Conservation (phyloP, 768 basidiomycete genomes). For the Mycena capillaripes region DNA sequence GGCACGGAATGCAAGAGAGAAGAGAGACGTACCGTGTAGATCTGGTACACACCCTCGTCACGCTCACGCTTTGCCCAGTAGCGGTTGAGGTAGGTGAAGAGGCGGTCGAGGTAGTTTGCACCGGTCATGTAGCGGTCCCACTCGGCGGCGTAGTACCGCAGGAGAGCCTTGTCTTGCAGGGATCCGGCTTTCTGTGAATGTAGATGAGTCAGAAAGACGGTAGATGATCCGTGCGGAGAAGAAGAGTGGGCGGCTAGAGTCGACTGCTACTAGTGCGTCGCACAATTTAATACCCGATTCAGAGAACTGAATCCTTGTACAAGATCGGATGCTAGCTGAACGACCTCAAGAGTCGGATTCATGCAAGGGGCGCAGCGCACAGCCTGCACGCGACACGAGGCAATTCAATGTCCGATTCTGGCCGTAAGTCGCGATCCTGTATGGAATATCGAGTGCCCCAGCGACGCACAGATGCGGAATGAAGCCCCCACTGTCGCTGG, state of each 20-base stretch:
- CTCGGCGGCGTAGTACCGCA: conserved; percentile 92
- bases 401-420: background rate
- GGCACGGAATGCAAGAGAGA: too few relatives aligned
- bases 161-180: conserved; percentile 89
- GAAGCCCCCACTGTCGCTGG: too few relatives aligned
- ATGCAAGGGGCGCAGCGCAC: too few relatives aligned
- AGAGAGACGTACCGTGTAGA: conserved; percentile 81
- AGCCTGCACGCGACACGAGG: background rate
- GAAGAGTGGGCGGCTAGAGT: too few relatives aligned
- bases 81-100: conserved; percentile 98
- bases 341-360: too few relatives aligned
- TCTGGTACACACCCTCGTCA: conserved; percentile 96
- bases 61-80: conserved; percentile 99
- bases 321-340: too few relatives aligned
- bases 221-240: too few relatives aligned
- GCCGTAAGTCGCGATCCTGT: background rate
- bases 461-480: background rate
- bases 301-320: too few relatives aligned
- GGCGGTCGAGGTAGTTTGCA: conserved; percentile 95
- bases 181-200: conserved; percentile 75
- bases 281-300: too few relatives aligned
- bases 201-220: conserved; percentile 26
- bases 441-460: background rate
- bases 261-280: too few relatives aligned
- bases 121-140: conserved; percentile 99